Evolutionary conservation across 2,329 filamentous ascomycete species (phyloP).

Genomic region (Sporothrix globosa): DNA sequence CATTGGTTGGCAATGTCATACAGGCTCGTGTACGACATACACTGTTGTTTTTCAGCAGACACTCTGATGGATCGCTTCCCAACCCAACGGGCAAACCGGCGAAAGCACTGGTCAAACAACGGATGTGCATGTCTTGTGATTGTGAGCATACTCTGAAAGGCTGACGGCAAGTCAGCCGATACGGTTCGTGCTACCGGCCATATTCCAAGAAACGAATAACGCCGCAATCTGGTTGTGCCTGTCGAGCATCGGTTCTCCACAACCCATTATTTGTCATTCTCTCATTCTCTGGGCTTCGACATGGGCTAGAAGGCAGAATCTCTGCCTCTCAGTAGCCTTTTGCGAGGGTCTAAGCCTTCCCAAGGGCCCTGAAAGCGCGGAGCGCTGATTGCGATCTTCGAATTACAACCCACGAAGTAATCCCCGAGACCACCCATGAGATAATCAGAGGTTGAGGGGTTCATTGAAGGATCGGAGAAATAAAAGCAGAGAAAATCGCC

Average conservation of each 20-base stretch:
- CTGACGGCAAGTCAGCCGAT: too few relatives aligned
- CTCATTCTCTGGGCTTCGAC: slow-evolving; percentile 8
- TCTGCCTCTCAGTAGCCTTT: not conserved
- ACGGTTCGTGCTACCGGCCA: not conserved
- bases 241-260: not conserved
- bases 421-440: not conserved
- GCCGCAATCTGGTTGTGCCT: slow-evolving; percentile 9
- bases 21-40: too few relatives aligned
- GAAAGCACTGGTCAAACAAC: not conserved
- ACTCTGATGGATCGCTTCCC: not conserved
- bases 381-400: slow-evolving; percentile 26
- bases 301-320: slow-evolving; percentile 13
- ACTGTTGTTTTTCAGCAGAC: too few relatives aligned
- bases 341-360: not conserved
- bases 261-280: slow-evolving; percentile 12
- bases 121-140: not conserved
- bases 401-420: not conserved
- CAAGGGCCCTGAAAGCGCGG: not conserved
- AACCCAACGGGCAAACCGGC: slow-evolving; percentile 16
- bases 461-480: not conserved
- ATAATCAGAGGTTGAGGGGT: too few relatives aligned
- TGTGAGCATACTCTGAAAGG: too few relatives aligned
- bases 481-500: not conserved
- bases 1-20: too few relatives aligned
- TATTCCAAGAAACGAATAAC: not conserved